A percentile compares a stretch with the other conserved stretches of the same genome.
phyloP scores from a whole-genome alignment of 1,284 basidiomycete genomes.

The Austroboletus olivaceoglutinosus region DNA sequence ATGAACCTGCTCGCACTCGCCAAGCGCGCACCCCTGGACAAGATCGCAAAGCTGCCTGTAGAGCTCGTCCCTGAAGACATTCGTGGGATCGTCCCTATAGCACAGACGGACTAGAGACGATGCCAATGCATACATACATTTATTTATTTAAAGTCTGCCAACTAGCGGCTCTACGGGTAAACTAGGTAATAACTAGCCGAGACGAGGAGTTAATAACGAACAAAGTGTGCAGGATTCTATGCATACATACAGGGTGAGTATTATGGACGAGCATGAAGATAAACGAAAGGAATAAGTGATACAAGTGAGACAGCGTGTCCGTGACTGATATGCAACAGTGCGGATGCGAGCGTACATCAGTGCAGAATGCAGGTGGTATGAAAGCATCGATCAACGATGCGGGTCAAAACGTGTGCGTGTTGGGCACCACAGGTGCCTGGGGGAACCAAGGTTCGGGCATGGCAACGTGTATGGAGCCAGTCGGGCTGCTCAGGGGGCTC shows the following conservation, averaged over 20 bases:
- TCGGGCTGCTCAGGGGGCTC: slow-evolving; percentile 17
- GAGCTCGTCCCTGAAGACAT: slow-evolving; percentile 67
- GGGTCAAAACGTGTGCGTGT: slow-evolving; percentile 6
- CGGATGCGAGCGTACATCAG: neutral
- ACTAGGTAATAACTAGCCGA: no score
- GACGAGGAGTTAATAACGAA: slow-evolving; percentile 8
- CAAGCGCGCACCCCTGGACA: slow-evolving; percentile 70
- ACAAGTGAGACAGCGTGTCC: slow-evolving; percentile 8
- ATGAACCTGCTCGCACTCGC: slow-evolving; percentile 70
- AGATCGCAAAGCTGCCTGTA: slow-evolving; percentile 60
- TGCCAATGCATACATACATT: neutral
- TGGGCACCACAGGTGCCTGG: neutral
- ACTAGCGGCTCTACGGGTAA: slow-evolving; percentile 11
- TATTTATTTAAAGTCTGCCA: neutral
- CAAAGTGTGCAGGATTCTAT: neutral
- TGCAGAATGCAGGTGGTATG: neutral
- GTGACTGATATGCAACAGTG: slow-evolving; percentile 12
- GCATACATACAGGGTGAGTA: neutral
- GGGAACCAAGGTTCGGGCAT: slow-evolving; percentile 29
- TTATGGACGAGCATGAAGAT: neutral
- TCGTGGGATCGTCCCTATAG: slow-evolving; percentile 53
- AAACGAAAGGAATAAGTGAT: slow-evolving; percentile 7
- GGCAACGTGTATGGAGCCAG: neutral
- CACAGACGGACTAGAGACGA: no score
- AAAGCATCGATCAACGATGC: slow-evolving; percentile 18